Evolutionary conservation across 73 alveolate species (phyloP).

Genomic region (Tetrahymena borealis): DNA sequence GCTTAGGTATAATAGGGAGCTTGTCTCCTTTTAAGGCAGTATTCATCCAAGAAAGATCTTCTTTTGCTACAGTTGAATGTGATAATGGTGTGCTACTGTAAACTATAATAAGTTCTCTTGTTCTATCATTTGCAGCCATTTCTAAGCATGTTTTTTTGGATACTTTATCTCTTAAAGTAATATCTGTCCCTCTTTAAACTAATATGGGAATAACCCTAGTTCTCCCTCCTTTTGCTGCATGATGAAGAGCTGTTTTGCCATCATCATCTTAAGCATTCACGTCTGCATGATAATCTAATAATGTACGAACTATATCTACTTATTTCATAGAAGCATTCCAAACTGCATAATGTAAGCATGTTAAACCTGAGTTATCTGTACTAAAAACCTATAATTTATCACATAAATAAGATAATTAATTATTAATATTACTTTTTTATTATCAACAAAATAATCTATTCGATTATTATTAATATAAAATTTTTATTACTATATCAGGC

Average conservation of each 20-base stretch:
- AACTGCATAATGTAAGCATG: constrained; percentile 62
- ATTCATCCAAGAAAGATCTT: background rate
- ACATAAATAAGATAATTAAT: too few relatives aligned
- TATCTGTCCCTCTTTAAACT: constrained; percentile 60
- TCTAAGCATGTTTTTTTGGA: constrained; percentile 57
- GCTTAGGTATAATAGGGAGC: background rate
- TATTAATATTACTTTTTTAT: too few relatives aligned
- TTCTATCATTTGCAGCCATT: constrained; percentile 56
- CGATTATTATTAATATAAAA: background rate
- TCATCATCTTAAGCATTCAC: constrained; percentile 65
- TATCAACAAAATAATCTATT: background rate
- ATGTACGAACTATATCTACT: constrained; percentile 48
- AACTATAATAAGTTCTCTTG: background rate
- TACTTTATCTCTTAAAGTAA: constrained; percentile 40
- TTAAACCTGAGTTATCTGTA: background rate
- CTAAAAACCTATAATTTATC: constrained; percentile 1
- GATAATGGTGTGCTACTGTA: background rate
- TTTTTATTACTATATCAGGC: background rate
- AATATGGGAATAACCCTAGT: constrained; percentile 62
- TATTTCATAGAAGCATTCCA: constrained; percentile 48
- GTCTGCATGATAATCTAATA: constrained; percentile 51
- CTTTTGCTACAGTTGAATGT: background rate
- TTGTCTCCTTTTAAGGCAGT: background rate
- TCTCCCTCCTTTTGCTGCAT: constrained; percentile 62
- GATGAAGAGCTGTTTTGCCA: constrained; percentile 65